These are phyloP conservation scores for Stygiomarasmius scandens DNA, from an alignment of 1,284 basidiomycete genomes.

Conservation along the genomic window DNA sequence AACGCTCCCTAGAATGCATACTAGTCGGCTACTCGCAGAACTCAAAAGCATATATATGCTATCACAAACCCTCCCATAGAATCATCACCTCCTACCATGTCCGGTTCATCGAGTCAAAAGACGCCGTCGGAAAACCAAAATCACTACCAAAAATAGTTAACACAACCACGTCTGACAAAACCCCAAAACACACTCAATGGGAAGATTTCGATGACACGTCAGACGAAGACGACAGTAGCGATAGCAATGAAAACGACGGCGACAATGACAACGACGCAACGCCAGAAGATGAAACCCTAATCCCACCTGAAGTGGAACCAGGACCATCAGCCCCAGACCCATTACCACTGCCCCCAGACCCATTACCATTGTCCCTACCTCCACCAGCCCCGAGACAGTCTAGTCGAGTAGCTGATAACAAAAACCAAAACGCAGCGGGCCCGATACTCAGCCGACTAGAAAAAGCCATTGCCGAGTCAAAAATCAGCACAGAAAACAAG, in stretches of 20 bases:
- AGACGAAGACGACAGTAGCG: too few relatives aligned
- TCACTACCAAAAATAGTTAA: too few relatives aligned
- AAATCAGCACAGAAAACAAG: background rate
- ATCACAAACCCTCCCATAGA: slow-evolving; percentile 20
- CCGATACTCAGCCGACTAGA: background rate
- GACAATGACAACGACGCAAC: too few relatives aligned
- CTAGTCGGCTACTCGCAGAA: slow-evolving; percentile 34
- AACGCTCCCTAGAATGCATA: slow-evolving; percentile 30
- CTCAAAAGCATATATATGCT: slow-evolving; percentile 36
- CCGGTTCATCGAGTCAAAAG: slow-evolving; percentile 31
- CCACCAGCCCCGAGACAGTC: background rate
- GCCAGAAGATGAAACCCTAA: too few relatives aligned
- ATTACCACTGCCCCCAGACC: too few relatives aligned
- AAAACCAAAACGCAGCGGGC: background rate
- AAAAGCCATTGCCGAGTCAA: slow-evolving; percentile 11
- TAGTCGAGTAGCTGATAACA: background rate
- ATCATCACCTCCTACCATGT: slow-evolving; percentile 32
- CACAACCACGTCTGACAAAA: too few relatives aligned
- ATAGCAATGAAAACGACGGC: too few relatives aligned
- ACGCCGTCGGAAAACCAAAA: background rate
- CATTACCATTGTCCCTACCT: too few relatives aligned
- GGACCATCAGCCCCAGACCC: too few relatives aligned
- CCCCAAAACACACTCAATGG: too few relatives aligned
- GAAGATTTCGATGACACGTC: too few relatives aligned
- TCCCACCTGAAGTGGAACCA: too few relatives aligned